phyloP scores from a whole-genome alignment of 371 early-diverging fungal genomes.

The Dichotomocladium elegans region DNA sequence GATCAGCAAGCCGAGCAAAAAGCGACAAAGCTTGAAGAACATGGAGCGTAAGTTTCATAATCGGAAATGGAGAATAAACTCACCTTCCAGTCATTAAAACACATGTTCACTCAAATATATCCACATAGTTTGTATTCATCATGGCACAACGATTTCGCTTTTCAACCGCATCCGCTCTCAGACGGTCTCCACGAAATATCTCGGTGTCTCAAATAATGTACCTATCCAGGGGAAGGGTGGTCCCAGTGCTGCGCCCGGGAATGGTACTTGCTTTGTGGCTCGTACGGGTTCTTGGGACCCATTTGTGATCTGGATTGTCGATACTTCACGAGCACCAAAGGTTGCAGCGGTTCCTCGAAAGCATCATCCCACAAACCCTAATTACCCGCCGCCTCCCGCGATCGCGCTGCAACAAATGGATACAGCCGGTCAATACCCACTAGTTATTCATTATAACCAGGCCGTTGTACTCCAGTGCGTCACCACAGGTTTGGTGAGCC shows the following conservation, averaged over 20 bases:
- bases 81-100: background rate
- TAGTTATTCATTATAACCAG: slow-evolving; percentile 80
- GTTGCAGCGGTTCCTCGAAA: slow-evolving; percentile 18
- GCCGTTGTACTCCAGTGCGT: slow-evolving; percentile 79
- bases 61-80: background rate
- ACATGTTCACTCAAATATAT: background rate
- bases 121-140: slow-evolving; percentile 82
- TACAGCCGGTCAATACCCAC: slow-evolving; percentile 34
- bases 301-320: slow-evolving; percentile 84
- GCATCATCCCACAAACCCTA: slow-evolving; percentile 50
- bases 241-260: slow-evolving; percentile 20
- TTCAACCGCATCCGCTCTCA: slow-evolving; percentile 85
- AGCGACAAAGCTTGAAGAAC: slow-evolving; percentile 80
- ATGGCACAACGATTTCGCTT: slow-evolving; percentile 75
- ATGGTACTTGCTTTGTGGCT: slow-evolving; percentile 73
- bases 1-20: slow-evolving; percentile 83
- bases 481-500: slow-evolving; percentile 76
- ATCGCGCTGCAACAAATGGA: slow-evolving; percentile 51
- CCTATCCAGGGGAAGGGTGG: slow-evolving; percentile 1
- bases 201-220: slow-evolving; percentile 56
- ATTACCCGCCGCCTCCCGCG: slow-evolving; percentile 73
- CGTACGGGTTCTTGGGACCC: slow-evolving; percentile 83
- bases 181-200: slow-evolving; percentile 83
- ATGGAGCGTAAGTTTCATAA: slow-evolving; percentile 56
- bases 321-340: slow-evolving; percentile 50